Conservation (phyloP, 1,284 basidiomycete genomes). For the Farysia itapuensis region DNA sequence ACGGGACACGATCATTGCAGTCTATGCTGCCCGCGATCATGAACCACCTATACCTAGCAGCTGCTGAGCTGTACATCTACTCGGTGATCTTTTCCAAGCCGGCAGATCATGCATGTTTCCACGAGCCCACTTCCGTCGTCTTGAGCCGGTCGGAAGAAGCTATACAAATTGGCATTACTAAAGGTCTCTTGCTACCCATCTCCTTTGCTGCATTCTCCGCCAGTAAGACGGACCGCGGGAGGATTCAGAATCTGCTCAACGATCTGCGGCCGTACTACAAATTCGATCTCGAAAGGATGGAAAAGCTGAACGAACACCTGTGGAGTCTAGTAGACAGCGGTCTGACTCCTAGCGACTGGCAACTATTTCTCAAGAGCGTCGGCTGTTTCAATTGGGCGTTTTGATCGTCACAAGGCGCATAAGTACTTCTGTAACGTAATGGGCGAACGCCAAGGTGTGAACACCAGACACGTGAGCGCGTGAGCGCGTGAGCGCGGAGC, state of each 20-base stretch:
- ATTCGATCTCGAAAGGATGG: constrained; percentile 30
- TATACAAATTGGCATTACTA: constrained; percentile 24
- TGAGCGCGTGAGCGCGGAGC: too few species aligned
- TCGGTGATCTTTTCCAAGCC: constrained; percentile 36
- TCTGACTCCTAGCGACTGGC: constrained; percentile 23
- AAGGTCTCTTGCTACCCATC: constrained; percentile 22
- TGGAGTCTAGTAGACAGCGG: constrained; percentile 36
- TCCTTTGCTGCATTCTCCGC: constrained; percentile 31
- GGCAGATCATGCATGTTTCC: constrained; percentile 24
- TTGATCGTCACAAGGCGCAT: too few species aligned
- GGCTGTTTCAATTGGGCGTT: constrained; percentile 42
- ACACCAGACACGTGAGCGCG: too few species aligned
- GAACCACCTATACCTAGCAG: constrained; percentile 31
- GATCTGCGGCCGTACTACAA: constrained; percentile 35
- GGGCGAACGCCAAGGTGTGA: too few species aligned
- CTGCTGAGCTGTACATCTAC: constrained; percentile 33
- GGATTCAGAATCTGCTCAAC: constrained; percentile 24
- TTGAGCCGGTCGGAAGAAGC: constrained; percentile 27
- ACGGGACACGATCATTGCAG: constrained; percentile 17
- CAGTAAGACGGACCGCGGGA: constrained; percentile 10
- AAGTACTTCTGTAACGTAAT: too few species aligned
- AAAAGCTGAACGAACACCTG: constrained; percentile 28
- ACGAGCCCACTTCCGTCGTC: constrained; percentile 19
- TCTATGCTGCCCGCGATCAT: constrained; percentile 20
- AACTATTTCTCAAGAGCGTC: constrained; percentile 30